Percentiles rank a stretch among this genome's conserved stretches.
phyloP scores from a whole-genome alignment of 208 protist species.

The Lotmaria passim region DNA sequence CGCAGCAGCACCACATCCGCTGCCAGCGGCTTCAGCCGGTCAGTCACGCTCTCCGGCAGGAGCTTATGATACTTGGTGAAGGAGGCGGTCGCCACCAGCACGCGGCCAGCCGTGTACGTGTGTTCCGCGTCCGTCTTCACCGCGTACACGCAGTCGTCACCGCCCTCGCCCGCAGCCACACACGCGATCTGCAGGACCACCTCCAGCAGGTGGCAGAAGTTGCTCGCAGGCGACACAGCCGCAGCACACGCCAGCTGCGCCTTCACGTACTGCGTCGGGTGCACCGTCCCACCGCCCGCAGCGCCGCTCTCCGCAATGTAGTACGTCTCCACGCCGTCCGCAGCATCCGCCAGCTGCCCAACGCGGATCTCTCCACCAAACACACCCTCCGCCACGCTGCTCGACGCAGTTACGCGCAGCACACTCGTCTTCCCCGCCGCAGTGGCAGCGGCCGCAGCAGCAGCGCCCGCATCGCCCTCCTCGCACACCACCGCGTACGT shows the following conservation, averaged over 20 bases:
- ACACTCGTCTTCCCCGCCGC: slow-evolving; percentile 21
- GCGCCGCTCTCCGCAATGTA: slow-evolving; percentile 34
- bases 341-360: slow-evolving; percentile 13
- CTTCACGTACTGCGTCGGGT: slow-evolving; percentile 30
- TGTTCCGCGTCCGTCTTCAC: slow-evolving; percentile 26
- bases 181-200: slow-evolving; percentile 23
- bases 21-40: neutral
- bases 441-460: slow-evolving; percentile 7
- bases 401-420: slow-evolving; percentile 16
- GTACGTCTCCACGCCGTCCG: slow-evolving; percentile 21
- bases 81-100: slow-evolving; percentile 31
- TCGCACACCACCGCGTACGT: slow-evolving; percentile 13
- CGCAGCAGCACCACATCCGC: slow-evolving; percentile 32
- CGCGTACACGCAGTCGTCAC: slow-evolving; percentile 10
- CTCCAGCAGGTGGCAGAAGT: slow-evolving; percentile 25
- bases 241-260: slow-evolving; percentile 29
- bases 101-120: slow-evolving; percentile 15
- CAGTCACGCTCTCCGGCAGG: neutral
- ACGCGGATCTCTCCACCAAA: slow-evolving; percentile 23
- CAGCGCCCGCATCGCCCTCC: neutral
- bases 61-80: slow-evolving; percentile 31
- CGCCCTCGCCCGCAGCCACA: neutral
- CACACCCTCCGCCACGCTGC: slow-evolving; percentile 17
- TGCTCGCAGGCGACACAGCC: slow-evolving; percentile 1
- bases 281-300: slow-evolving; percentile 27